These are phyloP conservation scores for Wakefieldia striispora DNA, from an alignment of 768 basidiomycete genomes.

Conservation along the genomic window DNA sequence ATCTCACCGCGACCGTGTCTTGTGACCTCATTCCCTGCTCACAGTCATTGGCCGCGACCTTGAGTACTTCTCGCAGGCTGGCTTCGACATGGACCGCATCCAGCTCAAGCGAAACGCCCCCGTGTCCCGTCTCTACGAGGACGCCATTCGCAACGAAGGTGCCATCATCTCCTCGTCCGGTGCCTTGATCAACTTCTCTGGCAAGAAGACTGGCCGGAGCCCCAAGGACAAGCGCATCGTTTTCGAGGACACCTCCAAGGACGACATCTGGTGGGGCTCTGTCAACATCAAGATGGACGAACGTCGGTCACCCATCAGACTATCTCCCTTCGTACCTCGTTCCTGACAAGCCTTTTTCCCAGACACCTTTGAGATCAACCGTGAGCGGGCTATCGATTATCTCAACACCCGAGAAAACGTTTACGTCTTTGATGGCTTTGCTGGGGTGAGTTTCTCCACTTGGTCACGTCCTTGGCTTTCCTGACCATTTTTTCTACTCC, in stretches of 20 bases:
- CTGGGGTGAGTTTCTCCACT: slow-evolving; percentile 53
- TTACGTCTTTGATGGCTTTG: slow-evolving; percentile 95
- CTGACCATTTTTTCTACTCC: slow-evolving; percentile 5
- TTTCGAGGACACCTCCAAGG: slow-evolving; percentile 93
- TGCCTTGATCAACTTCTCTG: slow-evolving; percentile 98
- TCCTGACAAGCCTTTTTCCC: slow-evolving; percentile 5
- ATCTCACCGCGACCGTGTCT: slow-evolving; percentile 4
- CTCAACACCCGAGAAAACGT: slow-evolving; percentile 98
- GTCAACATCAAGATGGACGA: slow-evolving; percentile 99
- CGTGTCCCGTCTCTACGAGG: slow-evolving; percentile 90
- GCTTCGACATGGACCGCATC: slow-evolving; percentile 98
- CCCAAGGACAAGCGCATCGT: slow-evolving; percentile 99
- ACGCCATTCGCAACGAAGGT: slow-evolving; percentile 97
- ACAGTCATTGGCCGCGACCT: slow-evolving; percentile 90
- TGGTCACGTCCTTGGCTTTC: background rate
- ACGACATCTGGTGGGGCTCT: slow-evolving; percentile 99
- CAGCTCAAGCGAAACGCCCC: slow-evolving; percentile 94
- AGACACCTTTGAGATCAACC: slow-evolving; percentile 99
- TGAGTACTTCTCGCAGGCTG: slow-evolving; percentile 97
- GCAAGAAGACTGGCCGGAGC: slow-evolving; percentile 97
- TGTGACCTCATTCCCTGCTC: slow-evolving; percentile 10
- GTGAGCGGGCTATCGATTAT: slow-evolving; percentile 98
- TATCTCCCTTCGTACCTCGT: background rate
- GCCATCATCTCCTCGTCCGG: slow-evolving; percentile 96
- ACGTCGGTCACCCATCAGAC: slow-evolving; percentile 48